These are phyloP conservation scores for Eutrema salsugineum DNA, from an alignment of 441 rosid species.

Conservation along the genomic window DNA sequence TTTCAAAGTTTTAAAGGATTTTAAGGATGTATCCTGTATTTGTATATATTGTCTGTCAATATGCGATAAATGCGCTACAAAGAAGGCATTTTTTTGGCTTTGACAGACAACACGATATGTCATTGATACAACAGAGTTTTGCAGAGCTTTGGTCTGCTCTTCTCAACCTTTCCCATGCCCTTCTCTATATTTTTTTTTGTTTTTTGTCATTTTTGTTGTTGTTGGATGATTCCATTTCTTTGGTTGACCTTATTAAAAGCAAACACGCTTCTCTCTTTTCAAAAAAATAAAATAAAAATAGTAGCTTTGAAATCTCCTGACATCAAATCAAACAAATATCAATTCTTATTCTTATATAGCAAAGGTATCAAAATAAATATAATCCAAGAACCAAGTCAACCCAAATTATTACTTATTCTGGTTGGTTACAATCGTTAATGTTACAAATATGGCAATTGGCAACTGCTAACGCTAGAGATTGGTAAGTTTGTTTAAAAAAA, in stretches of 20 bases:
- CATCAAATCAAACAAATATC: slow-evolving; percentile 5
- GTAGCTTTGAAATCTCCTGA: slow-evolving; percentile 1
- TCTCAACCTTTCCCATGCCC: neutral
- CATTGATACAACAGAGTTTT: slow-evolving; percentile 28
- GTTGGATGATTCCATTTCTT: neutral
- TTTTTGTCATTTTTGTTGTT: neutral
- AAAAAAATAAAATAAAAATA: too few relatives aligned
- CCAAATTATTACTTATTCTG: neutral
- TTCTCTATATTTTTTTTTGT: neutral
- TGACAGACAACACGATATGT: slow-evolving; percentile 28
- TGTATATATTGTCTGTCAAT: neutral
- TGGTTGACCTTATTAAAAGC: slow-evolving; percentile 12
- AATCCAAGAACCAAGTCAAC: slow-evolving; percentile 7
- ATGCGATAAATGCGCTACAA: slow-evolving; percentile 15
- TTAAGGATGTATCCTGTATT: neutral
- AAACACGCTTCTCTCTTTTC: neutral
- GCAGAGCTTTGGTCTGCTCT: slow-evolving; percentile 27
- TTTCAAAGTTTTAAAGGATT: neutral
- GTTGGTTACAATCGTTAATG: neutral
- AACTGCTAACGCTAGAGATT: neutral
- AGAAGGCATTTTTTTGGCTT: slow-evolving; percentile 1
- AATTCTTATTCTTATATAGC: neutral
- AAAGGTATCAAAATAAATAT: neutral
- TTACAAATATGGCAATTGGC: neutral
- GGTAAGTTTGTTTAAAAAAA: neutral